Percentiles rank a stretch among this genome's conserved stretches.
Evolutionary conservation across 148 eudicot species (phyloP).

Genomic region (Cornus kousa): DNA sequence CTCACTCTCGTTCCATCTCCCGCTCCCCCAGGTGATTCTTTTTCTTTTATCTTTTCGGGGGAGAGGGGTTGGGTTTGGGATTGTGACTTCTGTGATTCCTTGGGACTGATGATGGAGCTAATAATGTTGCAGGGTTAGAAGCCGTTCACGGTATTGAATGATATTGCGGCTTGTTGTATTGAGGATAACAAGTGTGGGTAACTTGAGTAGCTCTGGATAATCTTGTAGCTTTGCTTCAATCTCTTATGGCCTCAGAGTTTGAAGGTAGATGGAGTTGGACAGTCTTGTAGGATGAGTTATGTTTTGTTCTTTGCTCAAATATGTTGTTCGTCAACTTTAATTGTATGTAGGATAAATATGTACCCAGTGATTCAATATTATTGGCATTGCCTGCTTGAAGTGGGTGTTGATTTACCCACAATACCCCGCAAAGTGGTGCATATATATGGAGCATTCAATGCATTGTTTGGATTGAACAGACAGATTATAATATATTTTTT

Average conservation of each 20-base stretch:
- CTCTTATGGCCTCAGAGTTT: too few species aligned
- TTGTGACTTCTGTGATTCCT: neutral
- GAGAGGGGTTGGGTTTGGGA: too few species aligned
- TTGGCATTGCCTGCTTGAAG: neutral
- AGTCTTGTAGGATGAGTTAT: neutral
- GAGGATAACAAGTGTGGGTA: neutral
- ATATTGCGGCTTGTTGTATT: neutral
- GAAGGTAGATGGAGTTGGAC: neutral
- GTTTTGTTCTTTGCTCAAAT: neutral
- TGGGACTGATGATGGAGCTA: slow-evolving; percentile 5
- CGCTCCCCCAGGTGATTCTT: slow-evolving; percentile 69
- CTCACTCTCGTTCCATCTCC: slow-evolving; percentile 54
- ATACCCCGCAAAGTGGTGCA: too few species aligned
- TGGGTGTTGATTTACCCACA: too few species aligned
- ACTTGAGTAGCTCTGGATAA: neutral
- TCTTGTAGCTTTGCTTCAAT: neutral
- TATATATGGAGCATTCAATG: too few species aligned
- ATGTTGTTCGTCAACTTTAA: neutral
- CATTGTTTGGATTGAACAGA: too few species aligned
- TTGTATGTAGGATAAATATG: neutral
- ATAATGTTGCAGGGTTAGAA: slow-evolving; percentile 41
- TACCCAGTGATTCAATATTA: neutral
- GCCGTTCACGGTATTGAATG: slow-evolving; percentile 56
- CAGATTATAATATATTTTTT: too few species aligned
- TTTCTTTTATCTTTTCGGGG: too few species aligned